phyloP scores from a whole-genome alignment of 768 basidiomycete genomes.

The Auricularia sp. region DNA sequence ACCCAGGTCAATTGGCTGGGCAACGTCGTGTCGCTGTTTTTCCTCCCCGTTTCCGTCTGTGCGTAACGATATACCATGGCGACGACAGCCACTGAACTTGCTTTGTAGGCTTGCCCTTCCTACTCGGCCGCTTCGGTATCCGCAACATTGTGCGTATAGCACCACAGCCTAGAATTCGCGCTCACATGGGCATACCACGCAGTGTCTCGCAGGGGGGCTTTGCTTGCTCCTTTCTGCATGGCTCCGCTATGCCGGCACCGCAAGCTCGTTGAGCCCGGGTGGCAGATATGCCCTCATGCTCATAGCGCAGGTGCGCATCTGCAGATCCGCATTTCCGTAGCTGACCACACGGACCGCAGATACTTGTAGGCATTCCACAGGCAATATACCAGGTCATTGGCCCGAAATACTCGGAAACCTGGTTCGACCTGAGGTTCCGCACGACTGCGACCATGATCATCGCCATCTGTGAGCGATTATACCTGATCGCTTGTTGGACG shows the following conservation, averaged over 20 bases:
- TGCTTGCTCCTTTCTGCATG: constrained; percentile 55
- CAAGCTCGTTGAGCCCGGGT: constrained; percentile 37
- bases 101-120: constrained; percentile 27
- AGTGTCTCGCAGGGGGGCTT: constrained; percentile 55
- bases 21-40: constrained; percentile 53
- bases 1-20: constrained; percentile 75
- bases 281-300: constrained; percentile 59
- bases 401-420: constrained; percentile 72
- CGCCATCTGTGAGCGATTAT: constrained; percentile 28
- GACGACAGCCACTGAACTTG: not conserved
- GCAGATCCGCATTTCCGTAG: not conserved
- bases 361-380: constrained; percentile 55
- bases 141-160: constrained; percentile 45
- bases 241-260: constrained; percentile 68
- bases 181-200: not conserved
- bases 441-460: constrained; percentile 69
- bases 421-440: constrained; percentile 69
- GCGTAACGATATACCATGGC: constrained; percentile 15
- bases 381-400: constrained; percentile 70
- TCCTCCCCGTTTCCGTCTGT: constrained; percentile 50
- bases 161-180: not conserved
- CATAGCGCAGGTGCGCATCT: constrained; percentile 47
- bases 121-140: constrained; percentile 52
- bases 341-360: constrained; percentile 25
- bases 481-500: constrained; percentile 28